Conservation (phyloP, 345 rosid species). For the Pseudoturritis turrita region DNA sequence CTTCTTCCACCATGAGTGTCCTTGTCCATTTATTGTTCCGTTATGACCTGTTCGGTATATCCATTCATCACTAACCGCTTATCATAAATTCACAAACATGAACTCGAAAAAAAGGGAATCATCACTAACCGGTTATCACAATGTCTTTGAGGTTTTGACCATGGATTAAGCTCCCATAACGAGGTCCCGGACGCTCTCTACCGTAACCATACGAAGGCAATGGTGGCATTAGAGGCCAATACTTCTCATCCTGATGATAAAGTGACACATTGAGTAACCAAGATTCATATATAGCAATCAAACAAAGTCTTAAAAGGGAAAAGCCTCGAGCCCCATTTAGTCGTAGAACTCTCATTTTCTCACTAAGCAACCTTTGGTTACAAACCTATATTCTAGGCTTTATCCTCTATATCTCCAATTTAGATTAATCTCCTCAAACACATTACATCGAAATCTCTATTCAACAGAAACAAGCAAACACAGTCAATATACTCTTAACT, state of each 20-base stretch:
- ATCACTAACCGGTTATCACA: constrained; percentile 53
- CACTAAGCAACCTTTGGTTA: background rate
- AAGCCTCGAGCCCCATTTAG: background rate
- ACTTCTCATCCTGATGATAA: constrained; percentile 48
- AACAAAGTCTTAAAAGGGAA: background rate
- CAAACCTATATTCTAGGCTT: background rate
- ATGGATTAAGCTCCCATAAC: constrained; percentile 70
- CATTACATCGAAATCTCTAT: background rate
- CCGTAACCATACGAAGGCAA: constrained; percentile 70
- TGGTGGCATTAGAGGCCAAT: constrained; percentile 64
- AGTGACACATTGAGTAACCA: background rate
- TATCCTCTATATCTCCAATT: background rate
- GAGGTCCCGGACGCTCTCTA: constrained; percentile 64
- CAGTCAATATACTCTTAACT: background rate
- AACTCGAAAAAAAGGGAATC: background rate
- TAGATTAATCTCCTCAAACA: background rate
- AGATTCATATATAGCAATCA: background rate
- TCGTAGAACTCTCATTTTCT: background rate
- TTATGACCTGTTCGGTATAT: constrained; percentile 60
- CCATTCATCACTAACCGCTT: constrained; percentile 25
- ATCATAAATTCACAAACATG: constrained; percentile 26
- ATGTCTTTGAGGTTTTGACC: constrained; percentile 68
- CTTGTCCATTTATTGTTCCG: constrained; percentile 96
- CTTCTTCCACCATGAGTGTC: constrained; percentile 95
- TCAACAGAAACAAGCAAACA: background rate